phyloP scores from a whole-genome alignment of 2,329 filamentous ascomycete genomes.

The Pseudocercospora macadamiae region DNA sequence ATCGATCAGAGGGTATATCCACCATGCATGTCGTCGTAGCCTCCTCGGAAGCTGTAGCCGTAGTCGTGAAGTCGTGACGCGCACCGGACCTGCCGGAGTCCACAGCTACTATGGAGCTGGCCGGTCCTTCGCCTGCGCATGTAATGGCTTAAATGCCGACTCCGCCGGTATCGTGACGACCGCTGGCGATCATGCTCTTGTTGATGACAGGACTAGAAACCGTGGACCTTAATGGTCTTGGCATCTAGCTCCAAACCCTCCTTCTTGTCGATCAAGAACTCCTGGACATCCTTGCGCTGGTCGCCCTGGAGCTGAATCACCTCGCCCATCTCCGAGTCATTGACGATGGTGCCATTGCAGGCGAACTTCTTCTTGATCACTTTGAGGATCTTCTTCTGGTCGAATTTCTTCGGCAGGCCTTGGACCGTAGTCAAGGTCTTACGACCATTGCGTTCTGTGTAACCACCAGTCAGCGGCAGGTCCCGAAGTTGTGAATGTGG shows the following conservation, averaged over 20 bases:
- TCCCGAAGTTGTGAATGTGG: no score
- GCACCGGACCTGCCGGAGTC: constrained; percentile 19
- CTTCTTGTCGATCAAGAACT: constrained; percentile 96
- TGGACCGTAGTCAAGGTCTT: constrained; percentile 99
- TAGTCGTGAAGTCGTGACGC: constrained; percentile 23
- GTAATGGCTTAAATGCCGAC: constrained; percentile 11
- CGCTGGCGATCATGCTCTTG: constrained; percentile 15
- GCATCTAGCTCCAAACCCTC: constrained; percentile 90
- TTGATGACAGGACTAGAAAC: constrained; percentile 33
- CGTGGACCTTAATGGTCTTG: constrained; percentile 89
- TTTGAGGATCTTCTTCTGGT: constrained; percentile 99
- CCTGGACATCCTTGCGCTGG: constrained; percentile 97
- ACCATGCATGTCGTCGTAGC: constrained; percentile 21
- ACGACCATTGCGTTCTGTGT: constrained; percentile 97
- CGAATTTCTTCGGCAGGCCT: constrained; percentile 97
- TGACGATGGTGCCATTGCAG: constrained; percentile 99
- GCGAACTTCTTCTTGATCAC: constrained; percentile 99
- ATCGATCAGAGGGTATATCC: constrained; percentile 20
- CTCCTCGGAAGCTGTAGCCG: constrained; percentile 12
- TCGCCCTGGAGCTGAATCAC: constrained; percentile 99
- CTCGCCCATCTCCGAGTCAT: constrained; percentile 95
- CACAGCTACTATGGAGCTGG: constrained; percentile 11
- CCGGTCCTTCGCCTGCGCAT: constrained; percentile 12
- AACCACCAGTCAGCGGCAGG: constrained; percentile 38
- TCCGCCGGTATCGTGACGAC: constrained; percentile 16